phyloP scores from a whole-genome alignment of 805 yeast genomes.

The Myxozyma sirexii region DNA sequence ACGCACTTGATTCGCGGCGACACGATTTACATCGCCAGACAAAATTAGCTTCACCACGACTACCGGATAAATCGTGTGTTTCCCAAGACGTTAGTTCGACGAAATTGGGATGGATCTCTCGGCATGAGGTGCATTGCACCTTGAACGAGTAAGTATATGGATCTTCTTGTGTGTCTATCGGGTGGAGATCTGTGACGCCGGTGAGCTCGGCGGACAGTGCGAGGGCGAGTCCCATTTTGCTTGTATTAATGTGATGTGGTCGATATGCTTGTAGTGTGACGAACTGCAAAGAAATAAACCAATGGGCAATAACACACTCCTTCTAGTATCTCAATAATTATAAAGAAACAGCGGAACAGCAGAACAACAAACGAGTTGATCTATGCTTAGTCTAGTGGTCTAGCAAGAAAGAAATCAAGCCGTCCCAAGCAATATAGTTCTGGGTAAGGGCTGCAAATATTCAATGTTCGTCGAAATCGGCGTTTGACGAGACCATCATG shows the following conservation, averaged over 20 bases:
- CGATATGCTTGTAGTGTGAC: neutral
- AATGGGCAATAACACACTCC: neutral
- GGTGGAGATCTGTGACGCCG: constrained; percentile 58
- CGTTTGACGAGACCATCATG: no score
- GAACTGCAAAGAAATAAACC: neutral
- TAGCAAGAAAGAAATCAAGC: no score
- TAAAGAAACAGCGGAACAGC: no score
- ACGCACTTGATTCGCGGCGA: constrained; percentile 44
- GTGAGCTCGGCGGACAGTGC: constrained; percentile 50
- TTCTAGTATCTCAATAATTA: no score
- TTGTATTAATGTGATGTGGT: neutral
- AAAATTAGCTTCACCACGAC: constrained; percentile 83
- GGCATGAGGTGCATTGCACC: constrained; percentile 68
- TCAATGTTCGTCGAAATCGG: no score
- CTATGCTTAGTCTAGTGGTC: no score
- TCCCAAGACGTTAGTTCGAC: constrained; percentile 32
- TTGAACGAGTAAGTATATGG: constrained; percentile 78
- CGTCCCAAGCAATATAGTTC: no score
- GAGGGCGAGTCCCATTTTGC: constrained; percentile 30
- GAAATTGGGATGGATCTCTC: constrained; percentile 68
- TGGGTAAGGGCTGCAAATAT: no score
- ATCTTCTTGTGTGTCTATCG: constrained; percentile 58
- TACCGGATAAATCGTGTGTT: constrained; percentile 53
- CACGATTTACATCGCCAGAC: constrained; percentile 76
- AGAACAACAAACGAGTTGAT: no score